Evolutionary conservation across 495 filamentous ascomycete genomes (phyloP), one percentile per base, ranked within the genome.

Genomic region (Darksidea phi): DNA sequence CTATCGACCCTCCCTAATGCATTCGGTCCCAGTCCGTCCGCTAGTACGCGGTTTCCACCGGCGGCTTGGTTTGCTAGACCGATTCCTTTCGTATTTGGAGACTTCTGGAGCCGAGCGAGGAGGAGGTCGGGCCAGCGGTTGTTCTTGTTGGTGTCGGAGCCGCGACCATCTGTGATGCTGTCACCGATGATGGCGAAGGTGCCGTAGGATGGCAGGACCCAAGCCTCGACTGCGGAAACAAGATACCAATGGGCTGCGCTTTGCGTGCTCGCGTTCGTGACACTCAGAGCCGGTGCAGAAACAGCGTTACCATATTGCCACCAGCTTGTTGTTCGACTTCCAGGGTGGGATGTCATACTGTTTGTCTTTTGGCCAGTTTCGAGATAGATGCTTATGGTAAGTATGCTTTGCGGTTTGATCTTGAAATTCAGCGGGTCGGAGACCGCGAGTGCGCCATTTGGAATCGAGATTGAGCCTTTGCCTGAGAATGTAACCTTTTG

Each of bases 81-180:
- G 36, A 88, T 77, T 20, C 69, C 65, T 46, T 74, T 80, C 34
- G 76, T 69, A n/a, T 72, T 71, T 63, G 78, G 59, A 12, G 24
- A 15, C 36, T 75, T 67, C 48, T 82, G 79, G 73, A 88, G 74
- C 10, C 76, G 76, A 11, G 77, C 75, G 15, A 87, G 73, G 15
- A 90, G 74, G 0, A 85, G 73, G 67, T 89, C 86, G 1, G 86
- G 85, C 86, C 87, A 70, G 46, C 85, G 82, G 62, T 86, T 80
- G 60, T 90, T 88, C n/a, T 68, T 71, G 65, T 90, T 82, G 23
- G 82, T 82, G 38, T 75, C 80, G 68, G 83, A 86, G 26, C 83
- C 82, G 1, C 84, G 77, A 0, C 87, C 87, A 63, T 89, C 87
- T 4, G 87, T 89, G 64, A 90, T 89, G 63, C 84, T 88, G 66